Base-by-base conservation (phyloP, 768 basidiomycete genomes). In the Russula ochroleuca region DNA sequence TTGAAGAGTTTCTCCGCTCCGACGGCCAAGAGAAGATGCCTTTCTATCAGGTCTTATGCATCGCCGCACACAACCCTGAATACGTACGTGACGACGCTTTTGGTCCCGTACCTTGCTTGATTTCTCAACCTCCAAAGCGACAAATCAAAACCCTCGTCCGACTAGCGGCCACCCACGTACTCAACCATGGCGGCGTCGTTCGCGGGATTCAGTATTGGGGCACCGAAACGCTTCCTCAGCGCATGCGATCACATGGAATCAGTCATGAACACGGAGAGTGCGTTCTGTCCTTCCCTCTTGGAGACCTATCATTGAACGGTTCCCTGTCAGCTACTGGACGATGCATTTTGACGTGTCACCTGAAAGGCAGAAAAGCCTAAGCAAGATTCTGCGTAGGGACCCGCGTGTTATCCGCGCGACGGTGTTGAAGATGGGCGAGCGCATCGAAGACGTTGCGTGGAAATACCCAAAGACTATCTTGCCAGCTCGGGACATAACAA, bases 271-370 rank as follows among this genome's bases (percentile, higher is more conserved):
- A 82, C 25, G 92, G 86, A 80, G 92, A 94, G 92, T 93, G 71
- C 73, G 92, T 88, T 3, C 11, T 19, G 35, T 8, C 57, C 17
- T 47, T 25, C 37, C 53, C 28, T n/a, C 65, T 48, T 4, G 40
- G 15, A 48, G 53, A 15, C 38, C 51, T 45, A 37, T 57, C 15
- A 25, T 23, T 67, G 28, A 73, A 62, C 45, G 7, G 5, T 40
- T 21, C 15, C 17, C 57, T 25, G 55, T 57, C 69, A 95, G 93
- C 69, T 94, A 94, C 73, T 95, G 92, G 92, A 86, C 88, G 5
- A 83, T 96, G 78, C 83, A 92, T 71, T 96, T 94, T 73, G 94
- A 96, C 78, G 84, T 90, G 4, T 88, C 88, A 10, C 93, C 93
- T 13, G 78, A 78, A 43, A 85, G 84, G 0, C 78, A 95, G 54